Evolutionary conservation across 768 basidiomycete species (phyloP).

Genomic region (Mycena metata): DNA sequence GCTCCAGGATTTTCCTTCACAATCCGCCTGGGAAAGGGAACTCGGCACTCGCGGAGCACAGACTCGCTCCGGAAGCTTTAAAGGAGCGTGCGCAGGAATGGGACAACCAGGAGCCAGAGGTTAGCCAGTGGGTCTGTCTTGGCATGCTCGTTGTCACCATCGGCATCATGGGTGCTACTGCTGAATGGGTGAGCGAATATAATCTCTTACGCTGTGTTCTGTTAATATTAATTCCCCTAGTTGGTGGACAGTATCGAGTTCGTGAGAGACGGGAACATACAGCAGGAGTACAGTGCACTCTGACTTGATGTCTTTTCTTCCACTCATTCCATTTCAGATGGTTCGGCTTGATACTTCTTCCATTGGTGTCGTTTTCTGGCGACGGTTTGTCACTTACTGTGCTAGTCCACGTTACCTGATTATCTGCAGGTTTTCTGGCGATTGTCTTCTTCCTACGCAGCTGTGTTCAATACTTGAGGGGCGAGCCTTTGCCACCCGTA

Average conservation of each 20-base stretch:
- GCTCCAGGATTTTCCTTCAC: slow-evolving; percentile 77
- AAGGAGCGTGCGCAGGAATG: slow-evolving; percentile 55
- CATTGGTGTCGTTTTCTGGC: slow-evolving; percentile 79
- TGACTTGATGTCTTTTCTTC: not conserved
- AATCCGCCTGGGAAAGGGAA: slow-evolving; percentile 73
- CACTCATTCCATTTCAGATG: slow-evolving; percentile 56
- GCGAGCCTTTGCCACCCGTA: slow-evolving; percentile 57
- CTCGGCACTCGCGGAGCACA: slow-evolving; percentile 56
- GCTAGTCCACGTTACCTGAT: not conserved
- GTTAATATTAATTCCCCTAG: slow-evolving; percentile 51
- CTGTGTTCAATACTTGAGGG: slow-evolving; percentile 49
- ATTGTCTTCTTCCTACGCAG: slow-evolving; percentile 68
- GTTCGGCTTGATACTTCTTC: slow-evolving; percentile 82
- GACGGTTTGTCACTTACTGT: slow-evolving; percentile 58
- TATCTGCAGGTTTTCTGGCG: slow-evolving; percentile 58
- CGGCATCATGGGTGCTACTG: slow-evolving; percentile 75
- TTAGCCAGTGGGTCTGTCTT: slow-evolving; percentile 76
- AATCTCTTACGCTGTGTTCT: not conserved
- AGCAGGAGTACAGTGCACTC: slow-evolving; percentile 61
- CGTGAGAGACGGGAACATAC: slow-evolving; percentile 59
- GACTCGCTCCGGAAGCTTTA: slow-evolving; percentile 61
- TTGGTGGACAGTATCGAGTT: slow-evolving; percentile 75
- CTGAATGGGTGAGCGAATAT: slow-evolving; percentile 69
- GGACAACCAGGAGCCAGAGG: slow-evolving; percentile 60
- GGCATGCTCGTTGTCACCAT: slow-evolving; percentile 65